Conservation (phyloP, 345 rosid species). For the Rhodamnia rubescens region DNA sequence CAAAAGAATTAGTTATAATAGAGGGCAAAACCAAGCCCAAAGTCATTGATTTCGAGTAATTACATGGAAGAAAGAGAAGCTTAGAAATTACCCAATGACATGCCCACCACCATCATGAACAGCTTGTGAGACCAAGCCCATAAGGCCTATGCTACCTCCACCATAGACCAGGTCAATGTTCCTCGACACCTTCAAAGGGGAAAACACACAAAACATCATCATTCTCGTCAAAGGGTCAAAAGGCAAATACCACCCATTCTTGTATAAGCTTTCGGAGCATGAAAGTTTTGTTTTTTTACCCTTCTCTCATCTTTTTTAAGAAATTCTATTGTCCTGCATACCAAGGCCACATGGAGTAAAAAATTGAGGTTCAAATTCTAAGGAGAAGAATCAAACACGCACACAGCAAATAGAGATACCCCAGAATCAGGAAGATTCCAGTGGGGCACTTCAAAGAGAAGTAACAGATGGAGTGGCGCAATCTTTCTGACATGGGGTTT, state of each 20-base stretch:
- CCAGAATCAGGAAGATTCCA: not conserved
- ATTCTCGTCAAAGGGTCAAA: not conserved
- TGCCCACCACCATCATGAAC: constrained; percentile 99
- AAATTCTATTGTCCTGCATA: not conserved
- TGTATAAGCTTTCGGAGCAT: not conserved
- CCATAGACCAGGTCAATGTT: constrained; percentile 98
- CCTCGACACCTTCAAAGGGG: constrained; percentile 64
- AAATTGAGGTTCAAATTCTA: not conserved
- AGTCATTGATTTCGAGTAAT: constrained; percentile 1
- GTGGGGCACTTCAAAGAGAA: not conserved
- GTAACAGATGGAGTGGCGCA: not conserved
- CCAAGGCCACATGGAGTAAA: not conserved
- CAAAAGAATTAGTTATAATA: constrained; percentile 30
- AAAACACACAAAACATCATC: not conserved
- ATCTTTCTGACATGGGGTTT: not conserved
- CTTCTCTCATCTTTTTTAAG: not conserved
- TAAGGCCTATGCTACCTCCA: constrained; percentile 99
- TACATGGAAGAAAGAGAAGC: not conserved
- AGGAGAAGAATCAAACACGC: not conserved
- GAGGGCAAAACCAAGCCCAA: constrained; percentile 9
- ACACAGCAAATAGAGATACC: not conserved
- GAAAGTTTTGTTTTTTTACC: not conserved
- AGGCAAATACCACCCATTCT: not conserved
- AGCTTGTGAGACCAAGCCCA: constrained; percentile 98
- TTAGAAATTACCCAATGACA: constrained; percentile 77